A percentile compares a stretch with the other conserved stretches of the same genome.
These are phyloP conservation scores for Paraphaeosphaeria minitans DNA, from an alignment of 2,329 filamentous ascomycete genomes.

Conservation along the genomic window DNA sequence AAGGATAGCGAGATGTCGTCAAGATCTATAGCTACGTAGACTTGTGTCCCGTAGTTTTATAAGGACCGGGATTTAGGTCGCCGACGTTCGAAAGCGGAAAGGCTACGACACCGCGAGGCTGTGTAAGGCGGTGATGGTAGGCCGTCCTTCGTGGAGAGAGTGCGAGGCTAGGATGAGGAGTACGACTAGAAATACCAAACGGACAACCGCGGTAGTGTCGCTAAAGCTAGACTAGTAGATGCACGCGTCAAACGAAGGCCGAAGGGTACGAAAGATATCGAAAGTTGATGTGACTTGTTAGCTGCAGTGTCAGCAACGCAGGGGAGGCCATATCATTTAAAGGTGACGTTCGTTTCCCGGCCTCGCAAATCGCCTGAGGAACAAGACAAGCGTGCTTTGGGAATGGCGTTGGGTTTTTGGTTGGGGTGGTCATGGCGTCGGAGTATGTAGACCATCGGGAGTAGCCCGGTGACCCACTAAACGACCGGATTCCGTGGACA, in stretches of 20 bases:
- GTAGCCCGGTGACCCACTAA: slow-evolving; percentile 19
- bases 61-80: neutral
- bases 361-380: slow-evolving; percentile 10
- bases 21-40: neutral
- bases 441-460: slow-evolving; percentile 11
- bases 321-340: slow-evolving; percentile 13
- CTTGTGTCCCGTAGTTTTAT: slow-evolving; percentile 1
- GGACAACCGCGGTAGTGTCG: slow-evolving; percentile 1
- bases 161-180: neutral
- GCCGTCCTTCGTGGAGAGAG: neutral
- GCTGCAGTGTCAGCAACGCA: slow-evolving; percentile 12
- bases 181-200: slow-evolving; percentile 1
- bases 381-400: slow-evolving; percentile 14
- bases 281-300: slow-evolving; percentile 15
- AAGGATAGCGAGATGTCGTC: neutral
- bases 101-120: slow-evolving; percentile 5
- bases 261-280: slow-evolving; percentile 8
- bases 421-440: slow-evolving; percentile 18
- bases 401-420: slow-evolving; percentile 16
- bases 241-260: neutral
- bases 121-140: neutral
- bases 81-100: slow-evolving; percentile 5
- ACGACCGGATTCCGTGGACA: slow-evolving; percentile 18
- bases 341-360: slow-evolving; percentile 10
- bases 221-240: slow-evolving; percentile 5